Conservation (phyloP, 208 protist genomes). For the Acanthamoeba healyi region DNA sequence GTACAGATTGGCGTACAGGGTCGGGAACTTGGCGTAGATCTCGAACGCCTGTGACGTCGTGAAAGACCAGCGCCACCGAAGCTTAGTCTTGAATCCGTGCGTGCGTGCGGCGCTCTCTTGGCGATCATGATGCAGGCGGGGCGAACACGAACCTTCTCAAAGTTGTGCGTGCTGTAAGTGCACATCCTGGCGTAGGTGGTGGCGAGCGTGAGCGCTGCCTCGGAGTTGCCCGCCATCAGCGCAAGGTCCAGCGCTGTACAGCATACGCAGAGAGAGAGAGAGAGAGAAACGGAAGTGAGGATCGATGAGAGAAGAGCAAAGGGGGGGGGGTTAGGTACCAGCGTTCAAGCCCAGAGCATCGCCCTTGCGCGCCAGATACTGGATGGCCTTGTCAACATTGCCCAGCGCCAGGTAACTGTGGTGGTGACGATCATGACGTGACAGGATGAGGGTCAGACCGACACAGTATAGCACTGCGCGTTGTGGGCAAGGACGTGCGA, state of each 20-base stretch:
- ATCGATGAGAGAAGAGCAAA: not conserved
- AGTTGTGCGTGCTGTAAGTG: conserved; percentile 16
- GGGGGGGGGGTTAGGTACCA: not conserved
- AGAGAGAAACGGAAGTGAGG: not conserved
- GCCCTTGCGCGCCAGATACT: conserved; percentile 41
- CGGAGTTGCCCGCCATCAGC: not conserved
- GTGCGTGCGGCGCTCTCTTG: no score
- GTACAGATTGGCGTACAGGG: conserved; percentile 48
- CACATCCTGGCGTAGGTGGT: conserved; percentile 3
- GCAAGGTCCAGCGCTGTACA: conserved; percentile 12
- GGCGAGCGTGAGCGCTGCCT: conserved; percentile 23
- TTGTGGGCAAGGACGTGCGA: no score
- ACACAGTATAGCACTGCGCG: no score
- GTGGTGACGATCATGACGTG: not conserved
- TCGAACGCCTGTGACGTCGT: not conserved
- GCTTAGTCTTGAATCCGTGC: no score
- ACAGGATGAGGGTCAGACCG: not conserved
- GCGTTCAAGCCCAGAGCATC: conserved; percentile 39
- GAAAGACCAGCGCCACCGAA: no score
- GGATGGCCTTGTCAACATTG: conserved; percentile 42
- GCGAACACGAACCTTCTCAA: not conserved
- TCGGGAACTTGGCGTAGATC: conserved; percentile 41
- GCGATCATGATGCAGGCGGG: not conserved
- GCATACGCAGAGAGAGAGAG: not conserved
- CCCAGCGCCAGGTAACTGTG: conserved; percentile 44